These are phyloP conservation scores for Lentinula raphanica DNA, from an alignment of 768 basidiomycete species.

Conservation along the genomic window DNA sequence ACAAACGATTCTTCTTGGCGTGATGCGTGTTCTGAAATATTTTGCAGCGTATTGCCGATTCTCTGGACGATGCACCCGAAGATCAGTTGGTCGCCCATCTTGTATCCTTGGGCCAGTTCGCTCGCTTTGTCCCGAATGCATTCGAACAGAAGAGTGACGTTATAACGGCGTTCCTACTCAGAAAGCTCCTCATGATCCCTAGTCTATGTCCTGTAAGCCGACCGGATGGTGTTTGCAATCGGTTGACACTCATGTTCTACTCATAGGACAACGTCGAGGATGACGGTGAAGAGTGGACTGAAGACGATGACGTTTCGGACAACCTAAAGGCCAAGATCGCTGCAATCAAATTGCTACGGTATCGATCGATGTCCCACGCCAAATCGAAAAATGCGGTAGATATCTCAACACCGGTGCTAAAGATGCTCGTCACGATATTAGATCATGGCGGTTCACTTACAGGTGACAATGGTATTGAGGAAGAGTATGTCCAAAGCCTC, in stretches of 20 bases:
- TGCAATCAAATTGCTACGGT: slow-evolving; percentile 74
- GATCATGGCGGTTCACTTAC: slow-evolving; percentile 62
- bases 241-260: no score
- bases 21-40: not conserved
- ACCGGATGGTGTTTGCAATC: no score
- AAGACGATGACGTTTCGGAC: slow-evolving; percentile 55
- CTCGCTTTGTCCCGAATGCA: slow-evolving; percentile 57
- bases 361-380: slow-evolving; percentile 72
- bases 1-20: not conserved
- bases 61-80: slow-evolving; percentile 40
- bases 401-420: slow-evolving; percentile 69
- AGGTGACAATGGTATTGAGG: slow-evolving; percentile 38
- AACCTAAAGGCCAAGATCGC: slow-evolving; percentile 66
- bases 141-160: slow-evolving; percentile 78
- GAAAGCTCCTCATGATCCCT: slow-evolving; percentile 62
- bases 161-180: slow-evolving; percentile 67
- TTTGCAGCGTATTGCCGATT: slow-evolving; percentile 52
- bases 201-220: slow-evolving; percentile 39
- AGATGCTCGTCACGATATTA: slow-evolving; percentile 70
- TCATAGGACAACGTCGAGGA: slow-evolving; percentile 51
- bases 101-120: slow-evolving; percentile 70
- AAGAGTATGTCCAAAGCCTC: slow-evolving; percentile 37
- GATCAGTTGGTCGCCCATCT: slow-evolving; percentile 61
- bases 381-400: slow-evolving; percentile 52
- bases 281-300: slow-evolving; percentile 70